Percentiles rank a stretch among this genome's conserved stretches.
phyloP scores from a whole-genome alignment of 2,329 filamentous ascomycete species.

The Grosmannia huntii region DNA sequence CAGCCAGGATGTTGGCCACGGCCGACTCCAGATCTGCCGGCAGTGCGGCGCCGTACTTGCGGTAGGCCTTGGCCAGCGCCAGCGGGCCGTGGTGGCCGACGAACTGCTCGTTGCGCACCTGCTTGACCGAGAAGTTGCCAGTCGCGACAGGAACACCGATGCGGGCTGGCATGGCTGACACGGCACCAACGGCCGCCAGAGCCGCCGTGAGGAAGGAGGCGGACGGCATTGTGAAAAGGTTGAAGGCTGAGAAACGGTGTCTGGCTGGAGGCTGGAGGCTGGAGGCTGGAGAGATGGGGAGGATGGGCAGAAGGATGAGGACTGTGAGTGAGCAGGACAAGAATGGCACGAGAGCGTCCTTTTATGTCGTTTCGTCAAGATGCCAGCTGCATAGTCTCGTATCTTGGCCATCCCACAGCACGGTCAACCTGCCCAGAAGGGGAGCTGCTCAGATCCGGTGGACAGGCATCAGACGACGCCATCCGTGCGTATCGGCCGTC shows the following conservation, averaged over 20 bases:
- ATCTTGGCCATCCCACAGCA: no score
- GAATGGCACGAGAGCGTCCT: background rate
- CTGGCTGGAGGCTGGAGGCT: background rate
- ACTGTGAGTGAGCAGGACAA: background rate
- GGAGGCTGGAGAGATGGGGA: background rate
- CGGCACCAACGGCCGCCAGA: constrained; percentile 4
- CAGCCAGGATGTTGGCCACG: constrained; percentile 12
- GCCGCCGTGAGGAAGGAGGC: background rate
- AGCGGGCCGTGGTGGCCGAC: constrained; percentile 18
- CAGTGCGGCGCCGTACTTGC: constrained; percentile 23
- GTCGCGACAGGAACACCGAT: background rate
- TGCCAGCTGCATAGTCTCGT: no score
- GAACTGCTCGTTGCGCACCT: constrained; percentile 20
- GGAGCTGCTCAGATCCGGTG: background rate
- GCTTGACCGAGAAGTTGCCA: background rate
- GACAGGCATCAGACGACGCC: background rate
- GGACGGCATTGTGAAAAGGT: constrained; percentile 10
- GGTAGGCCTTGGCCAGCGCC: constrained; percentile 24
- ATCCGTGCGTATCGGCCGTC: background rate
- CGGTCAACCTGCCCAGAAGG: constrained; percentile 1
- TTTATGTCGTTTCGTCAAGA: no score
- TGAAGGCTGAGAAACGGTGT: no score
- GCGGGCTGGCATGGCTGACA: constrained; percentile 5
- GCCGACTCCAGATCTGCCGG: constrained; percentile 18
- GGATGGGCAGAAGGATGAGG: background rate